A percentile compares a stretch with the other conserved stretches of the same genome.
Conservation (phyloP, 805 yeast genomes). For the Saccharomycopsis fermentans region DNA sequence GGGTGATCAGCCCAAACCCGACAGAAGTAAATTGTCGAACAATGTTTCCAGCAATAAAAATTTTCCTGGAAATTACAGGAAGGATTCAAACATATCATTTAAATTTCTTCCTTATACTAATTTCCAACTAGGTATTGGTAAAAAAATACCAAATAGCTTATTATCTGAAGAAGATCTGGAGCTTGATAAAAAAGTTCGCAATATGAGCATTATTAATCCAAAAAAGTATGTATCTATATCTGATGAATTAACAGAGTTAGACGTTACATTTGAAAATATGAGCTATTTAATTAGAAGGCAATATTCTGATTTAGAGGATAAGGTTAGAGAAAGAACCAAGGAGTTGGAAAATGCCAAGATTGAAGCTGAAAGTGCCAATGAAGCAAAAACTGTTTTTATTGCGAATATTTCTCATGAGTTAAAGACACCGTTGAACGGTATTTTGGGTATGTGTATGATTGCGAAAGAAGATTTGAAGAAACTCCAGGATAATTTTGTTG, state of each 20-base stretch:
- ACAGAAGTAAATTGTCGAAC: background rate
- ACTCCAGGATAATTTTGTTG: slow-evolving; percentile 3
- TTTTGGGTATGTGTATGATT: slow-evolving; percentile 88
- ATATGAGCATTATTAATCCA: slow-evolving; percentile 11
- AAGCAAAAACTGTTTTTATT: slow-evolving; percentile 88
- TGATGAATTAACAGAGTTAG: slow-evolving; percentile 82
- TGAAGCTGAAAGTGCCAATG: slow-evolving; percentile 91
- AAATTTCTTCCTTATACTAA: slow-evolving; percentile 12
- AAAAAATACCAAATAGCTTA: background rate
- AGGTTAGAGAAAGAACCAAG: slow-evolving; percentile 76
- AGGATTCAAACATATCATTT: background rate
- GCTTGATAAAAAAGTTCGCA: background rate
- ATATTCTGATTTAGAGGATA: slow-evolving; percentile 74
- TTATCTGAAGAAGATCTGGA: background rate
- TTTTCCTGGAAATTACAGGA: background rate
- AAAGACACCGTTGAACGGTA: slow-evolving; percentile 93
- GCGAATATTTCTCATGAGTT: slow-evolving; percentile 92
- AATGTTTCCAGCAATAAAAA: background rate
- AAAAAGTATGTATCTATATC: slow-evolving; percentile 11
- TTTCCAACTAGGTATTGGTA: slow-evolving; percentile 10
- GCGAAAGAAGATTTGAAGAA: slow-evolving; percentile 63
- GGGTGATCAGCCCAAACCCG: background rate
- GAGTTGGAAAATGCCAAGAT: slow-evolving; percentile 83
- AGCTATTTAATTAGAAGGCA: slow-evolving; percentile 78
- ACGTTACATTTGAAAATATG: slow-evolving; percentile 87